Percentiles rank a stretch among this genome's conserved stretches.
Conservation (phyloP, 345 rosid species). For the Trapa bicornis region DNA sequence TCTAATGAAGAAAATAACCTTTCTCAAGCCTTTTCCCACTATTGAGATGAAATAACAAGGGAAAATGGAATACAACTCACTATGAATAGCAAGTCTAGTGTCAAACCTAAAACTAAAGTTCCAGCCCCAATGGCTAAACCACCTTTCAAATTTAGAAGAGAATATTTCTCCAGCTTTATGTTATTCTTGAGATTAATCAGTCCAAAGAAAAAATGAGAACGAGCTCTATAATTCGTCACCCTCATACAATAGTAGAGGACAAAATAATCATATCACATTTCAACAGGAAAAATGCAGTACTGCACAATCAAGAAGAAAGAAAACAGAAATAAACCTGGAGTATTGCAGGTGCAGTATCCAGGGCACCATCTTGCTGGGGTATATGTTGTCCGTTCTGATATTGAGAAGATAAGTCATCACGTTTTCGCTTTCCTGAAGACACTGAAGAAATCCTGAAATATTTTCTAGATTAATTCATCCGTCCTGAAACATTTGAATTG, state of each 20-base stretch:
- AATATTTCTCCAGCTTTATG: not conserved
- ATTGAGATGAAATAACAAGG: no score
- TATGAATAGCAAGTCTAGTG: not conserved
- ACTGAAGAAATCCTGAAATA: conserved; percentile 72
- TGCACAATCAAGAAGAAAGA: not conserved
- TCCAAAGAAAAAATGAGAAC: not conserved
- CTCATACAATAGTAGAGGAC: not conserved
- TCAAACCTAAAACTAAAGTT: not conserved
- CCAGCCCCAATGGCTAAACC: not conserved
- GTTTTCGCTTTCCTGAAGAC: conserved; percentile 85
- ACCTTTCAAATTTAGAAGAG: not conserved
- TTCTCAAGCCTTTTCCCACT: no score
- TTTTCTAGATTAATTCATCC: conserved; percentile 11
- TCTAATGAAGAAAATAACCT: no score
- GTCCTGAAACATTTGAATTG: not conserved
- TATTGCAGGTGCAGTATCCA: conserved; percentile 37
- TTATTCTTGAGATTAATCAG: not conserved
- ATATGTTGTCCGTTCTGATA: conserved; percentile 79
- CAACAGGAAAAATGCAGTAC: not conserved
- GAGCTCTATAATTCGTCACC: not conserved
- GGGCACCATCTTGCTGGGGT: conserved; percentile 97
- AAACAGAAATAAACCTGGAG: conserved; percentile 17
- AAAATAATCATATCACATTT: not conserved
- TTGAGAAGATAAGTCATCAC: conserved; percentile 58
- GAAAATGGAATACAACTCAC: no score